A percentile compares a stretch with the other conserved stretches of the same genome.
Evolutionary conservation across 139 green algal species (phyloP).

Genomic region (Tetradesmus obliquus): DNA sequence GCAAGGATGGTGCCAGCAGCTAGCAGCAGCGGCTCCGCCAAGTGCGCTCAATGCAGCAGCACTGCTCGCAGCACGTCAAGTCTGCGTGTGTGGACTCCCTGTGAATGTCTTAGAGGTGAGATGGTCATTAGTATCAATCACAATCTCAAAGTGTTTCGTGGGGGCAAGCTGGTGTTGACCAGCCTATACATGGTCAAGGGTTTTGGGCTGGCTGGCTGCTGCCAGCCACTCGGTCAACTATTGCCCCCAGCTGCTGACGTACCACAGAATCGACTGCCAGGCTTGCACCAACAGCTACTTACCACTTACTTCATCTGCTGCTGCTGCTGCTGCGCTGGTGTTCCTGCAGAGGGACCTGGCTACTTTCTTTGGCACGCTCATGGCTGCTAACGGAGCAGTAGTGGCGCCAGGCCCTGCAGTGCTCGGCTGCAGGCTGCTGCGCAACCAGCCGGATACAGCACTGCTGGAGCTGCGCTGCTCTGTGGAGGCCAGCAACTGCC

Average conservation of each 20-base stretch:
- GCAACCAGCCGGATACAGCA: not conserved
- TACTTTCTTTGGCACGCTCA: conserved; percentile 1
- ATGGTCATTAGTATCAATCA: not conserved
- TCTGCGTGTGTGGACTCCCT: not conserved
- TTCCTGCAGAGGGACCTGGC: not conserved
- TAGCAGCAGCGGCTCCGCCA: not conserved
- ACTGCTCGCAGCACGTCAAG: not conserved
- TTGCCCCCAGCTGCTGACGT: too few relatives aligned
- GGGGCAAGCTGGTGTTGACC: not conserved
- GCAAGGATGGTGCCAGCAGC: not conserved
- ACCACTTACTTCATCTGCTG: not conserved
- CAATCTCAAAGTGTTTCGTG: not conserved
- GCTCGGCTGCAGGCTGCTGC: conserved; percentile 3
- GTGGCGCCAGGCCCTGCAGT: conserved; percentile 16
- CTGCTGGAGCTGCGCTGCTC: conserved; percentile 35
- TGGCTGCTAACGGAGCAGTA: conserved; percentile 11
- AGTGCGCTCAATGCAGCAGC: not conserved
- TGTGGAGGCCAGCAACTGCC: conserved; percentile 36
- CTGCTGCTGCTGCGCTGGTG: not conserved
- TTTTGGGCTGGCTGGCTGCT: not conserved
- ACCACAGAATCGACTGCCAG: not conserved
- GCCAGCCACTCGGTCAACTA: not conserved
- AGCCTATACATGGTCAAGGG: not conserved
- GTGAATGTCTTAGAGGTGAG: not conserved
- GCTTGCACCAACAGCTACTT: not conserved